Conservation (phyloP, 179 eudicot genomes). For the Silene noctiflora region DNA sequence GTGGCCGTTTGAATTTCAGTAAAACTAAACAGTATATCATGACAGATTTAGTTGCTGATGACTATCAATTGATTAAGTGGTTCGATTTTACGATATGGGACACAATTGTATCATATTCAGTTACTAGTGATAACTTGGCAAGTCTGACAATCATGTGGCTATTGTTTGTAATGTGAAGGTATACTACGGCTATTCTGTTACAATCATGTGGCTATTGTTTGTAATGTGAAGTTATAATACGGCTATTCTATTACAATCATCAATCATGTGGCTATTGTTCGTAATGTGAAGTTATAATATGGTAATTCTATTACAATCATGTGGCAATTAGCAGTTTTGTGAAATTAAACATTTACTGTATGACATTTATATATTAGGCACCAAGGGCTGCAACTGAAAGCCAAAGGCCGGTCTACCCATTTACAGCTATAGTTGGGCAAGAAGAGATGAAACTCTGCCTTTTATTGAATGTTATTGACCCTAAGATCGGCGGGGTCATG, state of each 20-base stretch:
- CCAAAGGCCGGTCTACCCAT: conserved; percentile 91
- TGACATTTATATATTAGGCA: conserved; percentile 38
- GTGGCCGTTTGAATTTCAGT: too few relatives aligned
- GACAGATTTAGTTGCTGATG: not conserved
- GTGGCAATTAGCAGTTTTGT: not conserved
- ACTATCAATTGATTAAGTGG: too few relatives aligned
- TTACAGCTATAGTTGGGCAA: conserved; percentile 94
- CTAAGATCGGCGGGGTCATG: conserved; percentile 97
- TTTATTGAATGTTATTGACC: conserved; percentile 83
- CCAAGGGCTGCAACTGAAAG: conserved; percentile 63
- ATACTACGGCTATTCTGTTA: not conserved
- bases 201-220: not conserved
- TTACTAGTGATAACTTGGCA: too few relatives aligned
- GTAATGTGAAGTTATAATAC: not conserved
- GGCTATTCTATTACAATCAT: too few relatives aligned
- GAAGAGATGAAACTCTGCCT: conserved; percentile 98
- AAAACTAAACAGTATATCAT: not conserved
- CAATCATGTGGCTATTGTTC: too few relatives aligned
- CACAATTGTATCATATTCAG: too few relatives aligned
- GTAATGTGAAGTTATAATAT: too few relatives aligned
- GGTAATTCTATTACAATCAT: not conserved
- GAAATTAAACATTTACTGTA: not conserved
- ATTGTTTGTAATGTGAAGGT: too few relatives aligned
- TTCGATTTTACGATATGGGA: too few relatives aligned
- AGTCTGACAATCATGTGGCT: too few relatives aligned